These are phyloP conservation scores for Plectosphaerella sp. DNA, from an alignment of 2,329 filamentous ascomycete genomes.

Conservation along the genomic window DNA sequence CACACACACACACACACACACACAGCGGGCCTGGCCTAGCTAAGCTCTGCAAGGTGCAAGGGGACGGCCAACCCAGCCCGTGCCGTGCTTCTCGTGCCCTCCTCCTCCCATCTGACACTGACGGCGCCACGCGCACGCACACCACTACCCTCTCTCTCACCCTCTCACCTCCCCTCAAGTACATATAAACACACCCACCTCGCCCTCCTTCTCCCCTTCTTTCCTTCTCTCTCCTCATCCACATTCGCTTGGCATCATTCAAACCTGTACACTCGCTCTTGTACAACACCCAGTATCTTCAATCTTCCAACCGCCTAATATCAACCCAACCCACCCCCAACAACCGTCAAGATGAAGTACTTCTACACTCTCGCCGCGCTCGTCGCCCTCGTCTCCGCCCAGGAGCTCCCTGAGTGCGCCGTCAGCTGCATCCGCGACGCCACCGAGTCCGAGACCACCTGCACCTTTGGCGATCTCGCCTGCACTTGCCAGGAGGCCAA, in stretches of 20 bases:
- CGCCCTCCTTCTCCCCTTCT: background rate
- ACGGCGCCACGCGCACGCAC: background rate
- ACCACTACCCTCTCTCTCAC: background rate
- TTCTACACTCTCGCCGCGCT: slow-evolving; percentile 20
- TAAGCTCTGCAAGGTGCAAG: too few species aligned
- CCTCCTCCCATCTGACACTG: too few species aligned
- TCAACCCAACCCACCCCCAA: slow-evolving; percentile 8
- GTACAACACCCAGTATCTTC: slow-evolving; percentile 5
- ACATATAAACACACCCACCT: slow-evolving; percentile 8
- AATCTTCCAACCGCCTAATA: slow-evolving; percentile 1
- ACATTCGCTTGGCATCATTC: slow-evolving; percentile 4
- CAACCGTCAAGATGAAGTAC: slow-evolving; percentile 15
- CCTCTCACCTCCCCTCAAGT: background rate
- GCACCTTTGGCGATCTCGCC: slow-evolving; percentile 23
- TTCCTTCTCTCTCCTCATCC: background rate
- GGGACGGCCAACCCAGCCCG: too few species aligned
- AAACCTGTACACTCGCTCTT: slow-evolving; percentile 3
- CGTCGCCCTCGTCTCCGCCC: slow-evolving; percentile 25
- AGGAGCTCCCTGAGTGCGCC: slow-evolving; percentile 29
- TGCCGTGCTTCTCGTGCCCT: too few species aligned
- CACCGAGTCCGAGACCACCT: slow-evolving; percentile 23
- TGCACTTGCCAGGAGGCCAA: slow-evolving; percentile 27
- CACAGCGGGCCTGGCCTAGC: too few species aligned
- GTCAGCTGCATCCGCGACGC: slow-evolving; percentile 28
- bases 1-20: too few species aligned